phyloP scores from a whole-genome alignment of 768 basidiomycete genomes.

The Neoboletus brunneissimus region DNA sequence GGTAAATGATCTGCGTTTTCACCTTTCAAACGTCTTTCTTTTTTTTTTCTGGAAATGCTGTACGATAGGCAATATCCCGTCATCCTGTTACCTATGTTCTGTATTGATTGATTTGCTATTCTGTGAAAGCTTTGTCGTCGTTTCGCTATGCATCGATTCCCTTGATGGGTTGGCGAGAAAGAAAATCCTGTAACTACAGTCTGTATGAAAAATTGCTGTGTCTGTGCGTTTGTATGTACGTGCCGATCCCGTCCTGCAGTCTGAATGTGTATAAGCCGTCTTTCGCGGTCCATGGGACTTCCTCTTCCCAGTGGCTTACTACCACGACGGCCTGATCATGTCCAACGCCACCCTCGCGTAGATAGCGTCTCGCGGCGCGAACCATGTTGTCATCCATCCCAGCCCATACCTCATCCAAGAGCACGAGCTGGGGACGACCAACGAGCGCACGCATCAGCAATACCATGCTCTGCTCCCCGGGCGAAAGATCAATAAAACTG shows the following conservation, averaged over 20 bases:
- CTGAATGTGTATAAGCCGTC: conserved; percentile 47
- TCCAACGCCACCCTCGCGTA: conserved; percentile 52
- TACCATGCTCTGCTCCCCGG: conserved; percentile 76
- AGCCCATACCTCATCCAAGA: conserved; percentile 91
- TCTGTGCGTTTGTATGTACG: background rate
- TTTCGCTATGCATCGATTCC: background rate
- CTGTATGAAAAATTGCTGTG: background rate
- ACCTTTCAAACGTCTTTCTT: too few relatives aligned
- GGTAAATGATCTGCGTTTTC: too few relatives aligned
- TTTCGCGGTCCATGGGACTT: conserved; percentile 74
- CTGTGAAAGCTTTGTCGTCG: background rate
- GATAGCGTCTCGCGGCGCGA: conserved; percentile 54
- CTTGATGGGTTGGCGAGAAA: background rate
- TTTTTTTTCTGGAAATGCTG: background rate
- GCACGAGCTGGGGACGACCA: conserved; percentile 63
- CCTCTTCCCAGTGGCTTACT: conserved; percentile 89
- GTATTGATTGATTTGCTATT: conserved; percentile 1
- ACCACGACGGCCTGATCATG: conserved; percentile 75
- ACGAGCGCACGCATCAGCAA: conserved; percentile 87
- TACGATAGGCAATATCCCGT: conserved; percentile 5
- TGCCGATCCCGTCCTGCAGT: conserved; percentile 37
- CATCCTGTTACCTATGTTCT: background rate
- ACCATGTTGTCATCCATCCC: conserved; percentile 89
- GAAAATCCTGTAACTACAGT: background rate
- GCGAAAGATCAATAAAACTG: conserved; percentile 62